Evolutionary conservation across 2,329 filamentous ascomycete genomes (phyloP).

Genomic region (Cryphonectria carpinicola): DNA sequence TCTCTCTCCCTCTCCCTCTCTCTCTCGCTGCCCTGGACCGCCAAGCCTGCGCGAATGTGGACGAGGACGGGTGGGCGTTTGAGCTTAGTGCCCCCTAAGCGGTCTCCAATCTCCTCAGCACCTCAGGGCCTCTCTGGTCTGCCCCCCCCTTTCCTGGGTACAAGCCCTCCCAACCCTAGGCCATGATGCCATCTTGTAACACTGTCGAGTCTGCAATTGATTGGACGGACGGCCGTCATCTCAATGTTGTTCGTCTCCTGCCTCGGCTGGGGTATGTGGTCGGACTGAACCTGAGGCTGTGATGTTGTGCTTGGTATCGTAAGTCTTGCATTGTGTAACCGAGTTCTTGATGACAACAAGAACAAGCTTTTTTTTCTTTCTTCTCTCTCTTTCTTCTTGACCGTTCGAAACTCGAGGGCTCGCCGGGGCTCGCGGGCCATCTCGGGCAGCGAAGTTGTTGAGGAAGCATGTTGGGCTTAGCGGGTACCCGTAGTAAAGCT

Average conservation of each 20-base stretch:
- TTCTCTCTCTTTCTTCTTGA: neutral
- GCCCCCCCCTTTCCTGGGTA: neutral
- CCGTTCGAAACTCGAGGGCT: neutral
- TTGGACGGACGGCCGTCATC: neutral
- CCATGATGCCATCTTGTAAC: conserved; percentile 2
- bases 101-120: conserved; percentile 6
- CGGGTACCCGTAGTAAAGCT: no score
- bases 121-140: neutral
- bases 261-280: neutral
- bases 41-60: neutral
- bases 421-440: conserved; percentile 13
- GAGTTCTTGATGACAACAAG: neutral
- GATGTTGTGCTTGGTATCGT: neutral
- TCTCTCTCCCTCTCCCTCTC: no score
- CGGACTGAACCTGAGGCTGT: neutral
- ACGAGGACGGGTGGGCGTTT: neutral
- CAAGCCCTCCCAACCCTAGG: neutral
- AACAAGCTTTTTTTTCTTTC: neutral
- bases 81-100: neutral
- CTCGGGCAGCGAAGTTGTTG: conserved; percentile 25
- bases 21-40: conserved; percentile 4
- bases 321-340: neutral
- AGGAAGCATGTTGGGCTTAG: neutral
- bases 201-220: conserved; percentile 1
- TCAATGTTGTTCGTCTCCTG: neutral